A percentile compares a stretch with the other conserved stretches of the same genome.
These are phyloP conservation scores for Jackrogersella multiformis DNA, from an alignment of 495 filamentous ascomycete genomes.

Conservation along the genomic window DNA sequence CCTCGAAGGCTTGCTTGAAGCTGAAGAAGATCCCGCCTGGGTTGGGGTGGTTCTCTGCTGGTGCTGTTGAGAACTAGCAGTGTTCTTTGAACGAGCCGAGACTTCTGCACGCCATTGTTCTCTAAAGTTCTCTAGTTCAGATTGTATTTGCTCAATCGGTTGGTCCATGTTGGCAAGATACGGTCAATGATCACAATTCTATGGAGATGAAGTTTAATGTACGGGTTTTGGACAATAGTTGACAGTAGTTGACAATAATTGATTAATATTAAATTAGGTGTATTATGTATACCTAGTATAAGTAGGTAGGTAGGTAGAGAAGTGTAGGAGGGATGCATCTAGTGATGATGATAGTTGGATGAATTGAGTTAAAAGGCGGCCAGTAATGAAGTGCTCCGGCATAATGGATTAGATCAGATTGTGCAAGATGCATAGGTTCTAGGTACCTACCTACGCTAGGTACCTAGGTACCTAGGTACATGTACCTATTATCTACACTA, in stretches of 20 bases:
- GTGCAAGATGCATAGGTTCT: constrained; percentile 1
- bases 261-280: constrained; percentile 13
- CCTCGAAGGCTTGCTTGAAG: constrained; percentile 40
- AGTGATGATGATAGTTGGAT: constrained; percentile 1
- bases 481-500: constrained; percentile 33
- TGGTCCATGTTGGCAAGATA: constrained; percentile 27
- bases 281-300: too few species aligned
- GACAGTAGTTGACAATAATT: constrained; percentile 2
- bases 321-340: not conserved
- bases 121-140: constrained; percentile 83
- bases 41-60: constrained; percentile 13
- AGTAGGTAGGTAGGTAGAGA: not conserved
- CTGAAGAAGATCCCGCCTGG: constrained; percentile 26
- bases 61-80: constrained; percentile 13
- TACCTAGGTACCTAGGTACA: not conserved
- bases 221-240: not conserved
- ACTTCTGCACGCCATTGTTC: constrained; percentile 87
- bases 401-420: not conserved
- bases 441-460: too few species aligned
- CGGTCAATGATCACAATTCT: constrained; percentile 12
- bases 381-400: constrained; percentile 15
- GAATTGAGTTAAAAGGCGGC: constrained; percentile 13
- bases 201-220: not conserved
- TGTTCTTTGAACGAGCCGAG: constrained; percentile 55
- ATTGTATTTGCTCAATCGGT: constrained; percentile 55